These are phyloP conservation scores for Fusarium irregulare DNA, from an alignment of 2,329 filamentous ascomycete species.

Conservation along the genomic window DNA sequence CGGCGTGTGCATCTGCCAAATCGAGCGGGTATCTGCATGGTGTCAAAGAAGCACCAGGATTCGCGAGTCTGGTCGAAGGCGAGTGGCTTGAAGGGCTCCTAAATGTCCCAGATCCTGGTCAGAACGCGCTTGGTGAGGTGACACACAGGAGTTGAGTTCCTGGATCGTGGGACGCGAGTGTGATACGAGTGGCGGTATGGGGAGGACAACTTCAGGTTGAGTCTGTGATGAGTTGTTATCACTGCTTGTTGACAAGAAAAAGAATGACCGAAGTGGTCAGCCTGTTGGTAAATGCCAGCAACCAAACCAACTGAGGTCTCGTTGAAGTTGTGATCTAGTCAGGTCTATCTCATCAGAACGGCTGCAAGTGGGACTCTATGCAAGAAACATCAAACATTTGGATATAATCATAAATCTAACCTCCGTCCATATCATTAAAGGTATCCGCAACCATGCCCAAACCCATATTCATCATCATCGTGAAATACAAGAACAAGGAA, in stretches of 20 bases:
- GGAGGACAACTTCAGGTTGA: slow-evolving; percentile 23
- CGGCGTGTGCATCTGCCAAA: slow-evolving; percentile 27
- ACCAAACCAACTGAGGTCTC: background rate
- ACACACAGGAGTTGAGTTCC: slow-evolving; percentile 24
- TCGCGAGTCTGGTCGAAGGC: slow-evolving; percentile 21
- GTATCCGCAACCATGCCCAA: slow-evolving; percentile 30
- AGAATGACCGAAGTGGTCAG: background rate
- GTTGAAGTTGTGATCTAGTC: background rate
- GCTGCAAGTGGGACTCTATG: background rate
- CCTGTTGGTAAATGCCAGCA: background rate
- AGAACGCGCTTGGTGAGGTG: slow-evolving; percentile 15
- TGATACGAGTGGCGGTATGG: slow-evolving; percentile 17
- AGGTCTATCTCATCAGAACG: background rate
- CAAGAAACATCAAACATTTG: slow-evolving; percentile 24
- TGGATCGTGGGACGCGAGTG: slow-evolving; percentile 39
- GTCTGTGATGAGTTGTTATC: slow-evolving; percentile 1
- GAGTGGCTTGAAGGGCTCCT: slow-evolving; percentile 19
- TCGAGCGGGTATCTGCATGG: slow-evolving; percentile 33
- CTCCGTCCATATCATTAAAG: slow-evolving; percentile 39
- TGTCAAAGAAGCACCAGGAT: slow-evolving; percentile 18
- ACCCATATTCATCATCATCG: slow-evolving; percentile 38
- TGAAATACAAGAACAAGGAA: slow-evolving; percentile 26
- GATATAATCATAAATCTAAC: slow-evolving; percentile 45
- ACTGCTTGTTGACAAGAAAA: background rate
- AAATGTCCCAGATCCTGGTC: slow-evolving; percentile 29